Base-by-base conservation (phyloP, 352 stramenopile species). In the Pseudoperonospora humuli region DNA sequence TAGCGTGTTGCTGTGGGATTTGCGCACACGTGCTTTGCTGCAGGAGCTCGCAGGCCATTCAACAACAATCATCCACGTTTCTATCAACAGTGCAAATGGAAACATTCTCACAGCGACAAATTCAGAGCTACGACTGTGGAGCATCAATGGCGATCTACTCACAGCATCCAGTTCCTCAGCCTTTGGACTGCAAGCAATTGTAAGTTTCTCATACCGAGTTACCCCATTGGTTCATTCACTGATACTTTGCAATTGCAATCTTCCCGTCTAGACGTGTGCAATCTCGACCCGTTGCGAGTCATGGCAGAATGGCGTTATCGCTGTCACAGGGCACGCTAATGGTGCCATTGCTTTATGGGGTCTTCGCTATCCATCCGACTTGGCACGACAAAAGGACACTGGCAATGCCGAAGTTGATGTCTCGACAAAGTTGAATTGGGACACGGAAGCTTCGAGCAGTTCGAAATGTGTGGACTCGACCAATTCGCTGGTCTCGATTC, bases 301-400 rank as follows among this genome's bases (percentile, higher is more conserved):
- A 2, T 90, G 78, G 78, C 78, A 90, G 35, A 65, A 47, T 32
- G 78, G 78, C 2, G 75, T 86, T 14, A 67, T 86, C 7, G 67
- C 64, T 0, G 65, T 81, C 9, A 90, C 75, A 6, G 78, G 78
- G 0, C 78, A 90, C 54, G 50, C 54, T 3, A 86, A 86, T 31
- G 78, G 78, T 17, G 81, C 75, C 8, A 85, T 90, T 31, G 67
- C 78, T 0, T 53, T 86, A 1, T 90, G 78, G 78, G 73, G 78
- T 3, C 26, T 87, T 13, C 53, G 50, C 5, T 87, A 84, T 27
- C 78, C 71, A 4, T 61, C 63, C 3, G 78, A 90, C 25, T 59
- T 85, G 9, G 64, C 41, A 3, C 27, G 20, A 3, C 70, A 77
- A 35, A 61, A 45, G 34, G 29, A 44, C 3, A 38, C 15, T 5